phyloP scores from a whole-genome alignment of 371 early-diverging fungal species.

The Saksenaea oblongispora region DNA sequence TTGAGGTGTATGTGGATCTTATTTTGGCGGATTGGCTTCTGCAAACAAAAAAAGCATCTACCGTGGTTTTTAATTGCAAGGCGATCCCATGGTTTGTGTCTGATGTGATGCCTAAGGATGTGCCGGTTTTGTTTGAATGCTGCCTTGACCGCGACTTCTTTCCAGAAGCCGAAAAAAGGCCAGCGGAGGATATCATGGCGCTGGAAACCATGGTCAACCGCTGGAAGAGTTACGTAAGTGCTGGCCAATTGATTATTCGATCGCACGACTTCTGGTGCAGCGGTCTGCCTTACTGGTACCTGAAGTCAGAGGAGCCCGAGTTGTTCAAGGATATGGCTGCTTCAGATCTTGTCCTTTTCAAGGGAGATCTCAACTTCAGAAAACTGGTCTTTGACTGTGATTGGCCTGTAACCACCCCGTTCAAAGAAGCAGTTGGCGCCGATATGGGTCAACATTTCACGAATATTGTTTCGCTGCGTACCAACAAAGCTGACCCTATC shows the following conservation, averaged over 20 bases:
- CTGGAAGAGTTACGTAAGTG: constrained; percentile 67
- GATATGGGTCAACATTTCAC: constrained; percentile 56
- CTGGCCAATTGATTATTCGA: constrained; percentile 63
- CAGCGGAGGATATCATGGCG: constrained; percentile 43
- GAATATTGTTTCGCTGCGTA: constrained; percentile 75
- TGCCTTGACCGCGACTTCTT: constrained; percentile 47
- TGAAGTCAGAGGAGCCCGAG: constrained; percentile 62
- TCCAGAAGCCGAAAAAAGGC: constrained; percentile 26
- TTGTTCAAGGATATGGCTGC: constrained; percentile 60
- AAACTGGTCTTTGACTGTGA: constrained; percentile 89
- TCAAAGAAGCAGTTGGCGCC: constrained; percentile 81
- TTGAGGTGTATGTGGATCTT: constrained; percentile 90
- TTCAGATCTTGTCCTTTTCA: constrained; percentile 80
- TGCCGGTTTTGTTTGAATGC: constrained; percentile 66
- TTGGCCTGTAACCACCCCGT: constrained; percentile 82
- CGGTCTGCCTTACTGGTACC: constrained; percentile 77
- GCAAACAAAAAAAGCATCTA: constrained; percentile 62
- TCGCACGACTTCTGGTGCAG: constrained; percentile 85
- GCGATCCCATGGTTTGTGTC: constrained; percentile 93
- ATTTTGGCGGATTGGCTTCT: constrained; percentile 86
- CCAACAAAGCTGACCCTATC: constrained; percentile 87
- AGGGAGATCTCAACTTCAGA: constrained; percentile 96
- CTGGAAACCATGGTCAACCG: constrained; percentile 58
- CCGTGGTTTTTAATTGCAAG: constrained; percentile 86
- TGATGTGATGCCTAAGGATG: constrained; percentile 80